Evolutionary conservation across 495 filamentous ascomycete species (phyloP).

Genomic region (Penicillium manginii): DNA sequence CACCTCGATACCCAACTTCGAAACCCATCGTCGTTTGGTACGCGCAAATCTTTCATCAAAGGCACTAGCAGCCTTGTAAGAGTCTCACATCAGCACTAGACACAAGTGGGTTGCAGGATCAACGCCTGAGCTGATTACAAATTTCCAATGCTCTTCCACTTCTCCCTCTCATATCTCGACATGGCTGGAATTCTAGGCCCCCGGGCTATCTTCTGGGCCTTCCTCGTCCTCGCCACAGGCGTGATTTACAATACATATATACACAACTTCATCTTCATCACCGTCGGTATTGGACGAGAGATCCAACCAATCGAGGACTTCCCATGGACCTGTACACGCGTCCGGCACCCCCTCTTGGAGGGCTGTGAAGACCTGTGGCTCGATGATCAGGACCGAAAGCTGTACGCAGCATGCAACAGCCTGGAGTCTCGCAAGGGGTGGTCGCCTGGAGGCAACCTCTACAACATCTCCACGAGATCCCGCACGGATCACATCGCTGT

Average conservation of each 20-base stretch:
- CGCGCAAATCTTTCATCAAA: too few species aligned
- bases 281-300: conserved; percentile 28
- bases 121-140: too few species aligned
- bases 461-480: conserved; percentile 24
- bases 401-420: conserved; percentile 39
- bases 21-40: too few species aligned
- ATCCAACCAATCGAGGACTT: conserved; percentile 36
- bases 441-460: conserved; percentile 19
- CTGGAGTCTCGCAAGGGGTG: conserved; percentile 17
- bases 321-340: conserved; percentile 29
- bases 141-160: too few species aligned
- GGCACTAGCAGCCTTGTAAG: too few species aligned
- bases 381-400: conserved; percentile 31
- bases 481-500: conserved; percentile 36
- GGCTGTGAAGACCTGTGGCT: conserved; percentile 48
- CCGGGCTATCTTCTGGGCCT: too few species aligned
- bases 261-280: conserved; percentile 17
- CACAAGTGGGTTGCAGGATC: too few species aligned
- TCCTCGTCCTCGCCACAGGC: too few species aligned
- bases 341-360: conserved; percentile 38
- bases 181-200: too few species aligned
- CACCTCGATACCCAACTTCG: too few species aligned
- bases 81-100: too few species aligned
- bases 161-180: too few species aligned
- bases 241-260: neutral